Conservation (phyloP, 2,329 filamentous ascomycete species). For the Chaetomiaceae sp. region DNA sequence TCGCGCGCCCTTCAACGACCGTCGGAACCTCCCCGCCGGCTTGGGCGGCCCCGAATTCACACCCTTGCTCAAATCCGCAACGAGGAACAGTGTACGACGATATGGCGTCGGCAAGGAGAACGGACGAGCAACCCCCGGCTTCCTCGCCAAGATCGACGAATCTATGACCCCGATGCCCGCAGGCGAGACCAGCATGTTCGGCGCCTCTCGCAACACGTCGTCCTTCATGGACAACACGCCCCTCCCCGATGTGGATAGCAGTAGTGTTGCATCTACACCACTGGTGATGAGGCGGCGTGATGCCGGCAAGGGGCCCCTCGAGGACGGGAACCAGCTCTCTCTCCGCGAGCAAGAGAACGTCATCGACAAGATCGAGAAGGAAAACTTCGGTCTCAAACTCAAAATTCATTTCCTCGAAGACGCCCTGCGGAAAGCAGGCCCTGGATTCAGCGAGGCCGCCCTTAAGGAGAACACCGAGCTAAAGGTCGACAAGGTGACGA, state of each 20-base stretch:
- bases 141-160: conserved; percentile 60
- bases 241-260: conserved; percentile 68
- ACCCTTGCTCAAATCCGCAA: conserved; percentile 80
- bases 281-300: conserved; percentile 62
- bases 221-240: conserved; percentile 64
- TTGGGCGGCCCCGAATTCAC: conserved; percentile 79
- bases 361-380: conserved; percentile 94
- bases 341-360: conserved; percentile 92
- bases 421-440: conserved; percentile 77
- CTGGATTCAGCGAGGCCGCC: conserved; percentile 82
- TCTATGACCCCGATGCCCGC: conserved; percentile 70
- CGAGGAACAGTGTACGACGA: conserved; percentile 63
- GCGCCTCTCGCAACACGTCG: conserved; percentile 62
- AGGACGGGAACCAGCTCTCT: conserved; percentile 86
- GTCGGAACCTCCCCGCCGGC: conserved; percentile 64
- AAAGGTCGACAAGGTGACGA: conserved; percentile 85
- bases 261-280: conserved; percentile 79
- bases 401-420: conserved; percentile 97
- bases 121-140: conserved; percentile 62
- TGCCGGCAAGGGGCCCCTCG: conserved; percentile 59
- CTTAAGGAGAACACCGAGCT: conserved; percentile 94
- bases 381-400: conserved; percentile 94
- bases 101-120: conserved; percentile 56
- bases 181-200: conserved; percentile 56
- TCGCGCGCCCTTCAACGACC: conserved; percentile 65